Evolutionary conservation across 2,329 filamentous ascomycete genomes (phyloP).

Genomic region (Chrysoporthe cubensis): DNA sequence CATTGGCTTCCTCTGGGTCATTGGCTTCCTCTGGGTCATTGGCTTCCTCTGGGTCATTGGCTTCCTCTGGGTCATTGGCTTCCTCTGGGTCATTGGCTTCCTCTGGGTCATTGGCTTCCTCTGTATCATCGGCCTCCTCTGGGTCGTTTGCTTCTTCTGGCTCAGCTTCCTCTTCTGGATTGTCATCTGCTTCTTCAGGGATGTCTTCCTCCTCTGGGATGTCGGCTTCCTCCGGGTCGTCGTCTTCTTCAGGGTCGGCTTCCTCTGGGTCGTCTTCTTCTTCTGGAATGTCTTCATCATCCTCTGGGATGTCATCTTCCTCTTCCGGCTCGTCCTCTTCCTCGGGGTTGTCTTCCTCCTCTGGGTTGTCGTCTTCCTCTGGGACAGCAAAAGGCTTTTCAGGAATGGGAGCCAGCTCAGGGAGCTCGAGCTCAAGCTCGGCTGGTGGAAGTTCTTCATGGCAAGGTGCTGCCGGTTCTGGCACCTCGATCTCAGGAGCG

Average conservation of each 20-base stretch:
- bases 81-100: not conserved
- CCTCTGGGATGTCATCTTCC: not conserved
- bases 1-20: no score
- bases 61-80: no score
- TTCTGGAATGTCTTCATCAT: no score
- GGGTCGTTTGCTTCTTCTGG: not conserved
- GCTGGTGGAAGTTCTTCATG: not conserved
- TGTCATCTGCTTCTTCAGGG: not conserved
- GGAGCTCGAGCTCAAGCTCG: conserved; percentile 2
- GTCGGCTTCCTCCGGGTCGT: not conserved
- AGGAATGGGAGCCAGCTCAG: not conserved
- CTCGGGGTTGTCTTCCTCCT: not conserved
- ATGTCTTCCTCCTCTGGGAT: not conserved
- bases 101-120: not conserved
- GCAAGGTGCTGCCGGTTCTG: not conserved
- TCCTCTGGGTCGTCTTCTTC: not conserved
- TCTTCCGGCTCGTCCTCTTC: not conserved
- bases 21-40: no score
- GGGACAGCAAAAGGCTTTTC: not conserved
- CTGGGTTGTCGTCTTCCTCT: not conserved
- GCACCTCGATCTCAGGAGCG: not conserved
- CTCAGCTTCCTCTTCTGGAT: not conserved
- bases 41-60: no score
- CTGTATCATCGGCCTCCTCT: not conserved
- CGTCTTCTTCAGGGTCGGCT: not conserved